Base-by-base conservation (phyloP, 2,329 filamentous ascomycete species). In the Trichoderma arundinaceum region DNA sequence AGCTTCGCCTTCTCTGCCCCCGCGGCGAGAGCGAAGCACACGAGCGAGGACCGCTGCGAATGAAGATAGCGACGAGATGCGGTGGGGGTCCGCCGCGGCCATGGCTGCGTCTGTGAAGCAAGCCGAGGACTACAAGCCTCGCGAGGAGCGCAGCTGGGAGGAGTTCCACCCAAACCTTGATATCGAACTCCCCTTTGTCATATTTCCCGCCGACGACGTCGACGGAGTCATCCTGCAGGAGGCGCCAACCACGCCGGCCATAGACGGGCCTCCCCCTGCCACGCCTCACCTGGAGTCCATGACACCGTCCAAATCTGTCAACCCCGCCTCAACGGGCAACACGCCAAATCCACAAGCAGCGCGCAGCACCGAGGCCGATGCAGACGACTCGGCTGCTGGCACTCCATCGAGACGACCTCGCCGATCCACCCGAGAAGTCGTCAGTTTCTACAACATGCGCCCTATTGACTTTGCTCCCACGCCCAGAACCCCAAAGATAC, bases 131-230 rank as follows among this genome's bases (percentile, higher is more conserved):
- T 98, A 98, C 79, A 99, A 99, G 77, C 95, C 95, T 38, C 86
- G 95, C 74, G 95, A 99, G 79, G 95, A 99, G 80, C 89, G 94
- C 68, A 92, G 92, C 60, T 99, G 94, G 93, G 94, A 97, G 74
- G 95, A 99, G 76, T 98, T 98, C 70, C 95, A 99, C 77, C 93
- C 92, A 0, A 92, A 97, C 72, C 86, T 99, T 60, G 94, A 98
- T 79, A 93, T 97, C 56, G 92, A 97, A 65, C 85, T 85, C 12
- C 87, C 86, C 4, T 90, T 97, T 69, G 87, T 90, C 70, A 83
- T 97, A 2, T 94, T 94, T 74, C 88, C 86, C 56, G 89, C 93
- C 1, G 89, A 95, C 68, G 92, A 96, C 70, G 90, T 98, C 7
- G 94, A 98, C 75, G 92, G 92, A 19, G n/a, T 62, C 48, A 82